phyloP scores from a whole-genome alignment of 1,284 basidiomycete species.

The Ustilago bromivora region DNA sequence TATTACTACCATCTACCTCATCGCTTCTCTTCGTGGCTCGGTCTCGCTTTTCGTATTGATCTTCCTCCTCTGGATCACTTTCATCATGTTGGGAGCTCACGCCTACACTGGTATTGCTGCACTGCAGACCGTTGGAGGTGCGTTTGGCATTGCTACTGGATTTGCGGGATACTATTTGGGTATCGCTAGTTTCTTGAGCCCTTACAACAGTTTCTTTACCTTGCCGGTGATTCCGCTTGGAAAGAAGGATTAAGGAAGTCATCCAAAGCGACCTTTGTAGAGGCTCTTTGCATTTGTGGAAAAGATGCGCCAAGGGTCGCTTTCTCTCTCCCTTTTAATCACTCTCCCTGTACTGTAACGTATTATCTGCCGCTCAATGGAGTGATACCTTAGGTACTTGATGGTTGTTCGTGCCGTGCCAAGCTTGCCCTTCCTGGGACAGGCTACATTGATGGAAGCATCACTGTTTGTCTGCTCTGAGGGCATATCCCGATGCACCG shows the following conservation, averaged over 20 bases:
- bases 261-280: too few species aligned
- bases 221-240: constrained; percentile 47
- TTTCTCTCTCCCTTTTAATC: not conserved
- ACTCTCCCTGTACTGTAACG: too few species aligned
- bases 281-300: too few species aligned
- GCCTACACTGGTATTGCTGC: constrained; percentile 28
- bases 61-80: constrained; percentile 49
- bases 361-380: too few species aligned
- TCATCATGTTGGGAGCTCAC: constrained; percentile 34
- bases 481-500: too few species aligned
- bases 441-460: too few species aligned
- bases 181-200: constrained; percentile 41
- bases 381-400: too few species aligned
- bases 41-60: constrained; percentile 45
- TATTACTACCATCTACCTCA: constrained; percentile 56
- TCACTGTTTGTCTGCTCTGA: too few species aligned
- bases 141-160: constrained; percentile 48
- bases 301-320: too few species aligned
- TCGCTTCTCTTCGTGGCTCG: constrained; percentile 37
- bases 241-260: constrained; percentile 28
- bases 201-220: constrained; percentile 55
- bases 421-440: too few species aligned
- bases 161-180: constrained; percentile 59
- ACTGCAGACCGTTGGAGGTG: constrained; percentile 48
- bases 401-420: too few species aligned